These are phyloP conservation scores for Ormosia semicastrata DNA, from an alignment of 306 rosid genomes.

Conservation along the genomic window DNA sequence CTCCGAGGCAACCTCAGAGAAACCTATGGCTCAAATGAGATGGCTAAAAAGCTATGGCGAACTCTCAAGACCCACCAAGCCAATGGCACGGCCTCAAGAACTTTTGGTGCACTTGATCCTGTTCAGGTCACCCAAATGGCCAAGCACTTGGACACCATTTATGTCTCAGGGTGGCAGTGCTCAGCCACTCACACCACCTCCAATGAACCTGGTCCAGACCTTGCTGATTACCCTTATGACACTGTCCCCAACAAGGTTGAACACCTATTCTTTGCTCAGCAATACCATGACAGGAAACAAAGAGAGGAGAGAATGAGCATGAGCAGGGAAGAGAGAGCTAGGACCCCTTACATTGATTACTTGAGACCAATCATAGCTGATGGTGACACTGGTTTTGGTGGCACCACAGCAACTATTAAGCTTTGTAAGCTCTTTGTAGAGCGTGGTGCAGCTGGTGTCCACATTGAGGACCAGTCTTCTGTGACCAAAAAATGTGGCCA, in stretches of 20 bases:
- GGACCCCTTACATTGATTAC: constrained; percentile 80
- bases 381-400: constrained; percentile 90
- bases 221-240: constrained; percentile 96
- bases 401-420: constrained; percentile 86
- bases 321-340: constrained; percentile 75
- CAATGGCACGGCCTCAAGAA: constrained; percentile 84
- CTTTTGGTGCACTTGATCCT: constrained; percentile 96
- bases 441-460: constrained; percentile 95
- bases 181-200: constrained; percentile 86
- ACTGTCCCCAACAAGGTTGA: constrained; percentile 98
- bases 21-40: constrained; percentile 72
- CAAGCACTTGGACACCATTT: constrained; percentile 79
- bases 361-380: constrained; percentile 93
- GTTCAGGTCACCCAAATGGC: constrained; percentile 98
- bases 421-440: constrained; percentile 96
- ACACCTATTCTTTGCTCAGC: constrained; percentile 88
- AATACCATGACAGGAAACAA: constrained; percentile 89
- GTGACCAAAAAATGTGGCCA: constrained; percentile 94
- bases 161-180: constrained; percentile 99
- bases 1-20: constrained; percentile 80
- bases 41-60: constrained; percentile 89
- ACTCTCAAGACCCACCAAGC: constrained; percentile 85
- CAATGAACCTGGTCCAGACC: constrained; percentile 98
- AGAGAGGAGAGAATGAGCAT: constrained; percentile 82
- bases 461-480: constrained; percentile 94